Percentiles rank a stretch among this genome's conserved stretches.
Evolutionary conservation across 129 eudicot species (phyloP).

Genomic region (Saposhnikovia divaricata): DNA sequence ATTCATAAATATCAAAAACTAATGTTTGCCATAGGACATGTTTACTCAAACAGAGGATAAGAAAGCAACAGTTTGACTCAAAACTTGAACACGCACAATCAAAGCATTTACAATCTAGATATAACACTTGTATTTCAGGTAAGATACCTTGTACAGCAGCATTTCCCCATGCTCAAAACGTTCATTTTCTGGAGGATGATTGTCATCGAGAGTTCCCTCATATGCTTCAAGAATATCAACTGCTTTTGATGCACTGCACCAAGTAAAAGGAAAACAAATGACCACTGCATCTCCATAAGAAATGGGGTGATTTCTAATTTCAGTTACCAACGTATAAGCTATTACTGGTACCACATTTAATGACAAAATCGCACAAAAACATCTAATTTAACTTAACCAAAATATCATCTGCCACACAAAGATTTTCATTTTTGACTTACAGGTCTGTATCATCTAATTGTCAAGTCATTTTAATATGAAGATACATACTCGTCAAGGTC

Average conservation of each 20-base stretch:
- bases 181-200: constrained; percentile 90
- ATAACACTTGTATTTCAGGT: not conserved
- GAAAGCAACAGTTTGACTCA: not conserved
- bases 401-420: not conserved
- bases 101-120: not conserved
- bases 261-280: constrained; percentile 11
- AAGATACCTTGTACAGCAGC: constrained; percentile 90
- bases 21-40: not conserved
- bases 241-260: constrained; percentile 73
- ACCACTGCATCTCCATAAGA: not conserved
- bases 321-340: not conserved
- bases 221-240: constrained; percentile 96
- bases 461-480: not conserved
- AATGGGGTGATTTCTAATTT: not conserved
- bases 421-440: not conserved
- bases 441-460: not conserved
- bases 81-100: not conserved
- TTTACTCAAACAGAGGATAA: not conserved
- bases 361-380: not conserved
- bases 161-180: constrained; percentile 95
- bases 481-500: not conserved
- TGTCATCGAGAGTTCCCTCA: constrained; percentile 96
- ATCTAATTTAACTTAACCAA: not conserved
- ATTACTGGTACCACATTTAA: not conserved
- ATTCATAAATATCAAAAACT: not conserved